Conservation (phyloP, 108 stramenopile species). For the Epithemia pelagica region DNA sequence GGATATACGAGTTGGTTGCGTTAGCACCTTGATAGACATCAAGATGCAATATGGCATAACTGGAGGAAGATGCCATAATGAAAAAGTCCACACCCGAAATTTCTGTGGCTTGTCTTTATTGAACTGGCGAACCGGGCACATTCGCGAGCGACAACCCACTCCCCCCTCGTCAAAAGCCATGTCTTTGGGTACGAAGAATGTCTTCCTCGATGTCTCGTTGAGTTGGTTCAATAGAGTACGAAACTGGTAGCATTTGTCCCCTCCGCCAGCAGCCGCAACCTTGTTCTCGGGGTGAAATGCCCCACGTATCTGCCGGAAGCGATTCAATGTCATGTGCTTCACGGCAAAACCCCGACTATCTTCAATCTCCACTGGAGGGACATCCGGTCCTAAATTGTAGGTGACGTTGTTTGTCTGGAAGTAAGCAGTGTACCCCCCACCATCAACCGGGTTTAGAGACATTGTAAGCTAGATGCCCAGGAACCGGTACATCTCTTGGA, state of each 20-base stretch:
- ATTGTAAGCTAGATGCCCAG: constrained; percentile 6
- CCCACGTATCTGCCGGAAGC: constrained; percentile 4
- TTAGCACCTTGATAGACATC: constrained; percentile 18
- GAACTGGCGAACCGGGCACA: constrained; percentile 12
- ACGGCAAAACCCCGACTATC: not conserved
- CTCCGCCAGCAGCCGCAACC: not conserved
- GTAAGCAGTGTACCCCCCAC: constrained; percentile 8
- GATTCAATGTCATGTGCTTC: not conserved
- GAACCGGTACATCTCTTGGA: not conserved
- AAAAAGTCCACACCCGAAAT: constrained; percentile 11
- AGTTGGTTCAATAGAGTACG: not conserved
- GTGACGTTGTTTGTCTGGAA: constrained; percentile 1
- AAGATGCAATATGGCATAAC: constrained; percentile 12
- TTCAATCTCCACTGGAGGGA: not conserved
- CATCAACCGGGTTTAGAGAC: constrained; percentile 5
- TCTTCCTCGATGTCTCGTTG: constrained; percentile 3
- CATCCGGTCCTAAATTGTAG: not conserved
- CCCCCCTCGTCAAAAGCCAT: constrained; percentile 18
- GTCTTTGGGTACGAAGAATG: constrained; percentile 2
- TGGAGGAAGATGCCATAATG: not conserved
- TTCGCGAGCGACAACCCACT: constrained; percentile 9
- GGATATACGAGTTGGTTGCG: constrained; percentile 5
- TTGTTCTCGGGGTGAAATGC: constrained; percentile 10
- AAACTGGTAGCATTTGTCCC: not conserved
- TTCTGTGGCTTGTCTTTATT: constrained; percentile 21